Percentiles rank a stretch among this genome's conserved stretches.
Conservation (phyloP, 257 asterid species). For the Forsythia suspensa region DNA sequence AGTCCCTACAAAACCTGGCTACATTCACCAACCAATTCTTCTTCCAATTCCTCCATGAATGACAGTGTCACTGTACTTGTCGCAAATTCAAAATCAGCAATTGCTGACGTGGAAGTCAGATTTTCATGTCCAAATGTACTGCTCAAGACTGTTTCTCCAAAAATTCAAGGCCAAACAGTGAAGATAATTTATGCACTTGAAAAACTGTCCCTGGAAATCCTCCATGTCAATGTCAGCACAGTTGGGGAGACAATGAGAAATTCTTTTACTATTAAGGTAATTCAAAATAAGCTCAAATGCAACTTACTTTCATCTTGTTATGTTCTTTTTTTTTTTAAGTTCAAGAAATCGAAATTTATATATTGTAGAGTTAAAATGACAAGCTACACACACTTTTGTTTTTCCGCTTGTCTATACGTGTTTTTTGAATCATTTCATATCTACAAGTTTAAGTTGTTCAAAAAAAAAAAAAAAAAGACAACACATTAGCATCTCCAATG, state of each 20-base stretch:
- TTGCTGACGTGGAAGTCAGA: slow-evolving; percentile 91
- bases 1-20: slow-evolving; percentile 64
- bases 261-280: slow-evolving; percentile 92
- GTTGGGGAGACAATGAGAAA: slow-evolving; percentile 61
- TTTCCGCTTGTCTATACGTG: no score
- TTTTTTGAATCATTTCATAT: no score
- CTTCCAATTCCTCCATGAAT: slow-evolving; percentile 47
- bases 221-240: slow-evolving; percentile 64
- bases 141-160: slow-evolving; percentile 64
- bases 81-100: slow-evolving; percentile 65
- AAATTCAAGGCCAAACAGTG: slow-evolving; percentile 66
- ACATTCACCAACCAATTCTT: slow-evolving; percentile 56
- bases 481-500: no score
- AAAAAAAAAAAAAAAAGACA: no score
- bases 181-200: slow-evolving; percentile 66
- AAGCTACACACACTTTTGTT: no score
- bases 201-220: slow-evolving; percentile 73
- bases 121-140: slow-evolving; percentile 73
- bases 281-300: background rate
- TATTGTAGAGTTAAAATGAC: no score
- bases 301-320: background rate
- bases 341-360: no score
- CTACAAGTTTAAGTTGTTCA: no score
- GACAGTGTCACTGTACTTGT: slow-evolving; percentile 67
- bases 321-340: background rate